These are phyloP conservation scores for Monosporozyma aerobia DNA, from an alignment of 805 yeast species.

Conservation along the genomic window DNA sequence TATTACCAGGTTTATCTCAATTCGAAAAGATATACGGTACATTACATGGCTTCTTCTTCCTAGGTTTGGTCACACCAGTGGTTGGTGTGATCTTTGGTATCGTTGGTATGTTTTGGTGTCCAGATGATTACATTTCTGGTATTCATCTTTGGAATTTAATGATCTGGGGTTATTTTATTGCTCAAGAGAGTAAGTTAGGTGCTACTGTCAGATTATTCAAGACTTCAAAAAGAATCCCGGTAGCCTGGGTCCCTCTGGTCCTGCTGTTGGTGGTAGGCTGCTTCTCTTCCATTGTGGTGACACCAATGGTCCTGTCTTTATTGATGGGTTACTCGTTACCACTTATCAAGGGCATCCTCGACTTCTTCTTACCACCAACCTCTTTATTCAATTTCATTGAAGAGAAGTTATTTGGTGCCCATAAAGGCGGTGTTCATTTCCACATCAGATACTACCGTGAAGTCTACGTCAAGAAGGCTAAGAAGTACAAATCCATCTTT, in stretches of 20 bases:
- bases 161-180: conserved; percentile 2
- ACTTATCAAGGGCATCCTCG: background rate
- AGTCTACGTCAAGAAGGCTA: conserved; percentile 34
- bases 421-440: background rate
- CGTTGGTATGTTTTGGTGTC: background rate
- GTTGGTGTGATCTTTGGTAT: background rate
- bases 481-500: conserved; percentile 25
- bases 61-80: background rate
- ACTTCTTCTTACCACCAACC: conserved; percentile 2
- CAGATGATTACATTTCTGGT: background rate
- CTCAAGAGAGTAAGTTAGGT: conserved; percentile 2
- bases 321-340: background rate
- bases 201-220: background rate
- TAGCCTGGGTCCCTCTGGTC: background rate
- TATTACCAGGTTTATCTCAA: conserved; percentile 1
- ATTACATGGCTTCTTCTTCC: conserved; percentile 1
- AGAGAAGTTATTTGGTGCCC: background rate
- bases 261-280: background rate
- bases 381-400: background rate
- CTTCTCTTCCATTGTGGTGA: background rate
- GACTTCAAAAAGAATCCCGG: background rate
- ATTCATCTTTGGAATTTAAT: conserved; percentile 1
- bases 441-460: conserved; percentile 45
- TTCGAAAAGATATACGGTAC: conserved; percentile 3
- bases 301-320: background rate